Evolutionary conservation across 768 basidiomycete genomes (phyloP).

Genomic region (Boletus rubescentipes): DNA sequence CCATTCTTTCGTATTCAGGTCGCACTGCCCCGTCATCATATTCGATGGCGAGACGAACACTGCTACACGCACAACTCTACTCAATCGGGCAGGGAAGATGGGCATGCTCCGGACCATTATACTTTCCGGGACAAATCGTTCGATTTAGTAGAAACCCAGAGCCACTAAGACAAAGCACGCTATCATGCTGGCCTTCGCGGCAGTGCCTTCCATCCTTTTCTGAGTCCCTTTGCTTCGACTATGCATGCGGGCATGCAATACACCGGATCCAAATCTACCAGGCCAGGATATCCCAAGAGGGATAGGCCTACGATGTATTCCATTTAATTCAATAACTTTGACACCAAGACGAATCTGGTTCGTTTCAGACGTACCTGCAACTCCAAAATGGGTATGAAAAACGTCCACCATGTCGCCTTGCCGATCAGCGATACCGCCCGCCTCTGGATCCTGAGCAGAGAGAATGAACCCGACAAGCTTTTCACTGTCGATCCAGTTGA

Average conservation of each 20-base stretch:
- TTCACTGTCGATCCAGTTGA: conserved; percentile 84
- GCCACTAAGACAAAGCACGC: conserved; percentile 1
- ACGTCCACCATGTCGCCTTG: conserved; percentile 94
- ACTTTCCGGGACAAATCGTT: conserved; percentile 1
- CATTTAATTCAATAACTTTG: conserved; percentile 2
- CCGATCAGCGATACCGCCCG: conserved; percentile 91
- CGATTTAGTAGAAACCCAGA: conserved; percentile 3
- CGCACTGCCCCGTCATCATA: conserved; percentile 10
- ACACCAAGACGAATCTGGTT: neutral
- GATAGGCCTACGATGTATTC: conserved; percentile 61
- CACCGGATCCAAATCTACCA: conserved; percentile 88
- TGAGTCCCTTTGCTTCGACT: conserved; percentile 68
- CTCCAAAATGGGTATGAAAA: conserved; percentile 94
- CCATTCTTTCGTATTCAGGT: conserved; percentile 13
- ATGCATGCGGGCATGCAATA: conserved; percentile 91
- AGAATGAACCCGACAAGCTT: conserved; percentile 82
- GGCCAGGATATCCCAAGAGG: conserved; percentile 79
- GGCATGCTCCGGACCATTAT: neutral
- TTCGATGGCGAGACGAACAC: conserved; percentile 1
- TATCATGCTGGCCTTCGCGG: conserved; percentile 26
- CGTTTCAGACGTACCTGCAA: conserved; percentile 58
- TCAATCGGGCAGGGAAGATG: neutral
- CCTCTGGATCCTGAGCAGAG: conserved; percentile 85
- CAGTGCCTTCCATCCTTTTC: conserved; percentile 44
- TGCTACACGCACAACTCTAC: neutral